Evolutionary conservation across 768 basidiomycete species (phyloP), one percentile per base, ranked within the genome.

Genomic region (Termitomyces eurrhizus): DNA sequence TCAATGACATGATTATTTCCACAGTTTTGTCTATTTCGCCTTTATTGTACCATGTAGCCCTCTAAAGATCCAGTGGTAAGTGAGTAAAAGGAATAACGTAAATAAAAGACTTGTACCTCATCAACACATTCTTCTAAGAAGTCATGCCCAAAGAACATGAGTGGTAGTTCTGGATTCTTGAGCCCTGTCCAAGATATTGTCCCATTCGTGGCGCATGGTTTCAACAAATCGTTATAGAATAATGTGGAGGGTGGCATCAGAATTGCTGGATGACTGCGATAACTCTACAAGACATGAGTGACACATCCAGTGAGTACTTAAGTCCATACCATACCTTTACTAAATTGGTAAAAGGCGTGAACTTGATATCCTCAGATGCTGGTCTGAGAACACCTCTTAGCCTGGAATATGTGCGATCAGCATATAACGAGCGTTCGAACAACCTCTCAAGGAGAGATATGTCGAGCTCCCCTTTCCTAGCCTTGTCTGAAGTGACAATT

Each of bases 191-290:
- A 83, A 3, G 58, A 57, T 29, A 81, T 67, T 18, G 58, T 67
- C 24, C 81, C 80, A 67, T 79, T 81, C 13, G 57, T 65, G 18
- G 81, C 80, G 62, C 69, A 78, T 1, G 81, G 80, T 57, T 78
- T 73, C 59, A 83, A 61, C 3, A 74, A 75, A 61, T 83, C 81
- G 52, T 78, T 74, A 62, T 83, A 83, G 57, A 83, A 83, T n/a
- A 83, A 72, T 5, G 80, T 77, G 7, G 80, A 81, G 12, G 81
- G 79, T 13, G 80, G 80, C 81, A 82, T 83, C 50, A 83, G 69
- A 58, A 83, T 83, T 7, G 74, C 80, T 24, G 80, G 80, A 66
- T 82, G 80, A 60, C 80, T 81, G 35, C 79, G 77, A 64, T 80
- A 81, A 62, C 80, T 81, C 79, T 80, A 57, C 12, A 33, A 12